A percentile compares a stretch with the other conserved stretches of the same genome.
phyloP scores from a whole-genome alignment of 108 stramenopile species.

The Cyclotella kingstonii region DNA sequence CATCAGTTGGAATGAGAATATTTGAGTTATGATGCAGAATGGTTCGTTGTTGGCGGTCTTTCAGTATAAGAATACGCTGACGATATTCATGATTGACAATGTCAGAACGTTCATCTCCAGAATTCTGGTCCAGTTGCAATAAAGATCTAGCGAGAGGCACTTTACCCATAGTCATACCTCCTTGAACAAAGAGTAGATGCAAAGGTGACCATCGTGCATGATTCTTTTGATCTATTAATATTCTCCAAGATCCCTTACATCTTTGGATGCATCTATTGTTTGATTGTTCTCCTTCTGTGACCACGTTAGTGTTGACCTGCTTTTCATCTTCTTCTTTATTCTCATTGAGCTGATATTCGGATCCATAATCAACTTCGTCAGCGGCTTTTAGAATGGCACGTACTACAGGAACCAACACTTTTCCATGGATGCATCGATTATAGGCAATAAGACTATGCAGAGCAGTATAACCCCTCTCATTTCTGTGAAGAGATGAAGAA shows the following conservation, averaged over 20 bases:
- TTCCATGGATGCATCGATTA: conserved; percentile 9
- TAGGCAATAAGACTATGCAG: conserved; percentile 26
- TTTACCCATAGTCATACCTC: conserved; percentile 19
- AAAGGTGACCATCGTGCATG: conserved; percentile 31
- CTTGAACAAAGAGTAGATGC: conserved; percentile 37
- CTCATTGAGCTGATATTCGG: conserved; percentile 2
- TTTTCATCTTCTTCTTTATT: background rate
- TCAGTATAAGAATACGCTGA: conserved; percentile 14
- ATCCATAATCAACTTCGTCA: conserved; percentile 28
- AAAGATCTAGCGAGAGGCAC: conserved; percentile 5
- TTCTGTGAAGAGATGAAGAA: conserved; percentile 14
- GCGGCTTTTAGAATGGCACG: conserved; percentile 22
- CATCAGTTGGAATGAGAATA: conserved; percentile 8
- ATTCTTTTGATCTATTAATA: conserved; percentile 35
- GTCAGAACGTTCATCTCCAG: conserved; percentile 6
- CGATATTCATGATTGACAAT: background rate
- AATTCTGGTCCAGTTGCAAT: conserved; percentile 19
- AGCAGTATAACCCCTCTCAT: conserved; percentile 34
- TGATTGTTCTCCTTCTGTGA: background rate
- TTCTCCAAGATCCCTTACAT: conserved; percentile 25
- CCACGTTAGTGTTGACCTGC: conserved; percentile 4
- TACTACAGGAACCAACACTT: conserved; percentile 19
- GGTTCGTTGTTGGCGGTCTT: conserved; percentile 34
- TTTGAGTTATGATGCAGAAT: conserved; percentile 34
- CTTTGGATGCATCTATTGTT: background rate